Evolutionary conservation across 352 stramenopile genomes (phyloP).

Genomic region (Globisporangium lucens): DNA sequence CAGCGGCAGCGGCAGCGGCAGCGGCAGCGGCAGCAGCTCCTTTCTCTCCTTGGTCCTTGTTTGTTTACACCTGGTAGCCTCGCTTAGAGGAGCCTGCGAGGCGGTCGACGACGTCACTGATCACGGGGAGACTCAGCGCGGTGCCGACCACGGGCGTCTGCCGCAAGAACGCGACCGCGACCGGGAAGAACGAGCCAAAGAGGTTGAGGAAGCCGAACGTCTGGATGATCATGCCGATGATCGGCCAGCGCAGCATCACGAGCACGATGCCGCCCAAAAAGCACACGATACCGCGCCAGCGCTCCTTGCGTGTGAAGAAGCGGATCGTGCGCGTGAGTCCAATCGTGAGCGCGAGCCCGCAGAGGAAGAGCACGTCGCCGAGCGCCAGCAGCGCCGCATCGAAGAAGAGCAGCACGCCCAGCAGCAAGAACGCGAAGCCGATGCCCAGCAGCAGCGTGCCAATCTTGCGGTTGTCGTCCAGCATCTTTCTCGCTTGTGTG

Average conservation of each 20-base stretch:
- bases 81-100: constrained; percentile 81
- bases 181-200: constrained; percentile 96
- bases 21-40: too few relatives aligned
- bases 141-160: constrained; percentile 91
- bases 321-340: constrained; percentile 88
- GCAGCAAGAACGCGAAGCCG: constrained; percentile 91
- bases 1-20: too few relatives aligned
- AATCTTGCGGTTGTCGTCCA: constrained; percentile 96
- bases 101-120: constrained; percentile 82
- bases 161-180: constrained; percentile 90
- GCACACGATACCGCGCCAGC: constrained; percentile 91
- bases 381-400: constrained; percentile 92
- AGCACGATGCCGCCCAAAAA: constrained; percentile 93
- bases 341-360: constrained; percentile 93
- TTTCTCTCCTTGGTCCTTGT: not conserved
- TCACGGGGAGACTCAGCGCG: constrained; percentile 81
- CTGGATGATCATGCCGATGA: constrained; percentile 93
- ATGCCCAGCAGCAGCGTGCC: constrained; percentile 91
- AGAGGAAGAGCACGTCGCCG: constrained; percentile 93
- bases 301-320: constrained; percentile 94
- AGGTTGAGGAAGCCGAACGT: constrained; percentile 94
- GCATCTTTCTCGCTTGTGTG: constrained; percentile 30
- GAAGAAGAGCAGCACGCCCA: constrained; percentile 94
- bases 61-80: constrained; percentile 76
- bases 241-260: constrained; percentile 90